Evolutionary conservation across 2,329 filamentous ascomycete species (phyloP), one percentile per base, ranked within the genome.

Genomic region (Xylaria hypoxylon): DNA sequence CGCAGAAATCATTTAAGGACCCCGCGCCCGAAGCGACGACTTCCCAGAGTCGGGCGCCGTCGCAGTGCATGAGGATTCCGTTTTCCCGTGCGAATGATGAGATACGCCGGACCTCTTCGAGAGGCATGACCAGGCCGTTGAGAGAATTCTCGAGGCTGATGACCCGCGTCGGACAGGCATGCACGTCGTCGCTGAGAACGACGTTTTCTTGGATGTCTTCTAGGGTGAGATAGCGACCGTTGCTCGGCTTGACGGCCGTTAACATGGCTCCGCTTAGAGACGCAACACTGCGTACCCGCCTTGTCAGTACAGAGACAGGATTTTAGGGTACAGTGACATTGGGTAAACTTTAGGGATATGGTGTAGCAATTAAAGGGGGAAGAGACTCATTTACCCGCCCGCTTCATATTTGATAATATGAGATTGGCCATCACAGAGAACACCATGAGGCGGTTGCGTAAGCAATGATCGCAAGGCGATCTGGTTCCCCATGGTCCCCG

Each of bases 401-500:
- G 83, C 82, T 72, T 86, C 84, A 69, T 80, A 88, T 67, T 87
- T 83, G 67, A 91, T 79, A 65, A 94, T 90, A 76, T 95, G 92
- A 2, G 86, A 84, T 31, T 89, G 83, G 65, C 87, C 81, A 74
- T 94, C 92, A 72, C 89, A 89, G 10, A 94, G 81, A 22, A 95
- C 84, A 22, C 85, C 84, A 76, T 94, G 87, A 0, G 92, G 92
- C 5, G 92, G 91, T 55, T 89, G 88, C 1, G 81, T 82, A 6
- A 94, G 84, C 71, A 93, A 89, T 1, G 90, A 84, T 35, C 92
- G 89, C 42, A 94, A 83, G 1, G 90, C 87, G 45, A 95, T 83
- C 75, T 94, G 92, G 79, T 94, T 94, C 40, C 90, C 92, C 91
- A 94, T 94, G 1, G 92, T 94, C 4, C 92, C 92, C 0, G 89